These are phyloP conservation scores for Phytophthora sojae DNA, from an alignment of 352 stramenopile genomes.

Conservation along the genomic window DNA sequence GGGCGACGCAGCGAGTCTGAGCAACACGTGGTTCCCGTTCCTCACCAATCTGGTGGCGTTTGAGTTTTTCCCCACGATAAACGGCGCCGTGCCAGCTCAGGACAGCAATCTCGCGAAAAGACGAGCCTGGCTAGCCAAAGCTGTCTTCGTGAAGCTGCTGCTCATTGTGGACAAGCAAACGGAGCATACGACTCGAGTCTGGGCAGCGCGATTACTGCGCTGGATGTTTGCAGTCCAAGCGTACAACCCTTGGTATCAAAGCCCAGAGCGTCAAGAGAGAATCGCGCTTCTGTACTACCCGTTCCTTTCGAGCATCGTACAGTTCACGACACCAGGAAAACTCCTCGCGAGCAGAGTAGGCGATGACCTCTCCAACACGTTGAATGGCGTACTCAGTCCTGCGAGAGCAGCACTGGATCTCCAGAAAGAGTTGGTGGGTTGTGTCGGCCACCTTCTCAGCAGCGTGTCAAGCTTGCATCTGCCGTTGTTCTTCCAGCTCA, in stretches of 20 bases:
- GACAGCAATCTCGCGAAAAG: constrained; percentile 5
- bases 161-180: constrained; percentile 63
- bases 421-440: constrained; percentile 72
- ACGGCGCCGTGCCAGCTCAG: constrained; percentile 35
- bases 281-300: constrained; percentile 74
- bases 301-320: constrained; percentile 50
- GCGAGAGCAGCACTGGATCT: constrained; percentile 38
- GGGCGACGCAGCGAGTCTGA: constrained; percentile 58
- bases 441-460: constrained; percentile 65
- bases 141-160: constrained; percentile 63
- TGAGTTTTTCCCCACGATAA: constrained; percentile 73
- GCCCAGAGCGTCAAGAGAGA: constrained; percentile 53
- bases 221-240: constrained; percentile 72
- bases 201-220: constrained; percentile 59
- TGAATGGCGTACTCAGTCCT: background rate
- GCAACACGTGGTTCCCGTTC: constrained; percentile 77
- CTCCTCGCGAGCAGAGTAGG: constrained; percentile 37
- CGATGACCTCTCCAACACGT: background rate
- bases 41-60: constrained; percentile 72
- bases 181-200: constrained; percentile 65
- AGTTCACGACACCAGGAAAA: constrained; percentile 61
- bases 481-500: constrained; percentile 51
- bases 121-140: constrained; percentile 61
- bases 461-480: constrained; percentile 59
- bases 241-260: constrained; percentile 60